Conservation (phyloP, 148 eudicot genomes). For the Spergularia bocconei region DNA sequence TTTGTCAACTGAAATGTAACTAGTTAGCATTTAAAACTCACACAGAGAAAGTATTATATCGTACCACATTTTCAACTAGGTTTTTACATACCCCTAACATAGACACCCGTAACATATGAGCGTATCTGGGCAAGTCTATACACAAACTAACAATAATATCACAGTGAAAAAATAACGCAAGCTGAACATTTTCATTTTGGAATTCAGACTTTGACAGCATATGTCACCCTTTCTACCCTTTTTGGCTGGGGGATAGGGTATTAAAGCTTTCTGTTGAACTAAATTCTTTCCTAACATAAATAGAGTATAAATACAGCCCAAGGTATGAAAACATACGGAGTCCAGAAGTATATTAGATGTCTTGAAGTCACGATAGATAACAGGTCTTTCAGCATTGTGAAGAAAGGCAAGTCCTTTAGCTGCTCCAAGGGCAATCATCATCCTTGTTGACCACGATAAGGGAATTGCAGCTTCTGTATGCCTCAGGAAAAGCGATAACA, state of each 20-base stretch:
- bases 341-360: constrained; percentile 87
- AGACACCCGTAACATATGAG: background rate
- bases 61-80: background rate
- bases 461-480: constrained; percentile 78
- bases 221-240: background rate
- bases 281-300: background rate
- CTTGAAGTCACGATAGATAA: constrained; percentile 87
- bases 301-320: background rate
- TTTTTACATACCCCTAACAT: background rate
- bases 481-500: constrained; percentile 44
- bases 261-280: no score
- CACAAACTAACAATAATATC: background rate
- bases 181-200: background rate
- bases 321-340: constrained; percentile 49
- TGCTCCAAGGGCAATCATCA: constrained; percentile 95
- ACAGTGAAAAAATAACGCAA: background rate
- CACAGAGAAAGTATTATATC: background rate
- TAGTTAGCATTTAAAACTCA: background rate
- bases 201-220: background rate
- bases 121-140: background rate
- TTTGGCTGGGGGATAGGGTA: background rate
- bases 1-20: background rate
- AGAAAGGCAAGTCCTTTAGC: constrained; percentile 97
- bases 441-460: constrained; percentile 79
- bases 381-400: constrained; percentile 92